Evolutionary conservation across 164 flowering plant genomes (phyloP), one percentile per base, ranked within the genome.

Genomic region (Chimonanthus praecox): DNA sequence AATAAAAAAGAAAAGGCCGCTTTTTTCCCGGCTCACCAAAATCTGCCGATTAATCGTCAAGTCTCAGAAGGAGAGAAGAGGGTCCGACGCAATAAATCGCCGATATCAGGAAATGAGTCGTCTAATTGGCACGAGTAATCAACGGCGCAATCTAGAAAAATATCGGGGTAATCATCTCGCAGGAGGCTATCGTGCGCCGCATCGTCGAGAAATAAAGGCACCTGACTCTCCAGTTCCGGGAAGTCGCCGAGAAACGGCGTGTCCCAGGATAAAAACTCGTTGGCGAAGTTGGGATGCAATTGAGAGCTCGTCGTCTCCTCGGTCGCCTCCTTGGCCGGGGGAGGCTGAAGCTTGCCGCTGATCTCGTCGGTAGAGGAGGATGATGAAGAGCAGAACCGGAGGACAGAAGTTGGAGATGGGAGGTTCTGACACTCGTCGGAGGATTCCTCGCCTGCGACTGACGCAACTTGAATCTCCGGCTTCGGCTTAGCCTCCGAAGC

Each of bases 401-500:
- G 84, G 7, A 93, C 97, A 2, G 96, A 91, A 2, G 85, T 89
- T 3, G 97, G 94, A 2, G 97, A 92, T 0, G 82, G 77, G 11
- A 86, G 78, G 65, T 79, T 78, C 58, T 51, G 80, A 33, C 87
- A 83, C 76, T 88, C 96, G 7, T 85, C 90, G 45, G 79, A 78
- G 5, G 93, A 86, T 7, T 88, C 90, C 73, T 82, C 85, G 4
- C 86, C 83, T 43, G 85, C 84, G 18, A 62, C 66, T 1, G 84
- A 71, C 33, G 76, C 21, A 8, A 67, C 71, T 3, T 73, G 50
- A 8, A 48, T 11, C 21, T 67, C 84, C 21, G 81, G 76, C 73
- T 15, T 13, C 0, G 49, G 11, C 4, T 74, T 73, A 0, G 83
- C 62, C 20, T 54, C 50, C 15, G 3, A 6, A 4, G 69, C 48